A percentile compares a stretch with the other conserved stretches of the same genome.
These are phyloP conservation scores for Begonia loranthoides DNA, from an alignment of 306 rosid genomes.

Conservation along the genomic window DNA sequence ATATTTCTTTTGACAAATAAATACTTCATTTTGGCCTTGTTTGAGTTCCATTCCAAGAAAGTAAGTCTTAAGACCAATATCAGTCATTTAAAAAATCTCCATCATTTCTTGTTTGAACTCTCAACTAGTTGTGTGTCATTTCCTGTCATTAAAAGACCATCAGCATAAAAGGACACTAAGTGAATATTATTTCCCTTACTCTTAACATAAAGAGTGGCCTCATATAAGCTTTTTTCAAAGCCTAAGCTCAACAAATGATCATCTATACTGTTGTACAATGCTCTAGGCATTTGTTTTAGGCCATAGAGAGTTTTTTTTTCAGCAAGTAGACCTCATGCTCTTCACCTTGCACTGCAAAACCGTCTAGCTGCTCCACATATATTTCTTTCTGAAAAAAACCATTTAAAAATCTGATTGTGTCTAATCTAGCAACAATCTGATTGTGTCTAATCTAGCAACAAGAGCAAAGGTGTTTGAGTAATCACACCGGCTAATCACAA, in stretches of 20 bases:
- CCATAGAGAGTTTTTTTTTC: conserved; percentile 1
- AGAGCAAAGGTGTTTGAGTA: not conserved
- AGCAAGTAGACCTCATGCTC: not conserved
- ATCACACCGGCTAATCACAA: no score
- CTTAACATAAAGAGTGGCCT: not conserved
- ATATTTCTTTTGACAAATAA: no score
- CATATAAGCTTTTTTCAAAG: not conserved
- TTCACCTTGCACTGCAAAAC: not conserved
- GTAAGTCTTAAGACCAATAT: not conserved
- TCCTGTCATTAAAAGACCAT: conserved; percentile 2
- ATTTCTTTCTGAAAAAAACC: not conserved
- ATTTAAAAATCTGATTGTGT: not conserved
- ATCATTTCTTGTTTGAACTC: not conserved
- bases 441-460: not conserved
- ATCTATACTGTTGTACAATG: no score
- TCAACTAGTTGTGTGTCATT: not conserved
- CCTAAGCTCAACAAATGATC: conserved; percentile 1
- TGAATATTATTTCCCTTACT: not conserved
- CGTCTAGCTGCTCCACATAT: not conserved
- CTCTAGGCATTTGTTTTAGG: conserved; percentile 2
- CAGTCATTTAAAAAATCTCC: conserved; percentile 7
- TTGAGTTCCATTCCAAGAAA: conserved; percentile 8
- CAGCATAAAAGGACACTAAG: not conserved
- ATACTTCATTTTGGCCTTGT: no score
- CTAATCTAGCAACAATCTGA: not conserved